Percentiles rank a stretch among this genome's conserved stretches.
Conservation (phyloP, 148 eudicot species). For the Camellia lanceoleosa region DNA sequence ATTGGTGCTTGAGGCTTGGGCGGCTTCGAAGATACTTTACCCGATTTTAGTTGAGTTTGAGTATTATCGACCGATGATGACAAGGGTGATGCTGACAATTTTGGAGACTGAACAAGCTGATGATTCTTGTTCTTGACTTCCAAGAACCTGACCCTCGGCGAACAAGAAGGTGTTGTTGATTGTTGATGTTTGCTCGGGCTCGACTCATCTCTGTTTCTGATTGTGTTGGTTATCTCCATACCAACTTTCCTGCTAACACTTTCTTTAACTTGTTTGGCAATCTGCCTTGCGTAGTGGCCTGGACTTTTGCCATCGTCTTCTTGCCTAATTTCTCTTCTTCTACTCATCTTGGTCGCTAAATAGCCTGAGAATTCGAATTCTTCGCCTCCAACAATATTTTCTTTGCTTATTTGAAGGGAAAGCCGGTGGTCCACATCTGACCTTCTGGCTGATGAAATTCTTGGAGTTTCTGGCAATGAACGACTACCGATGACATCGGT, state of each 20-base stretch:
- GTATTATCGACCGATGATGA: neutral
- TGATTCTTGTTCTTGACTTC: constrained; percentile 18
- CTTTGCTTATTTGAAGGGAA: constrained; percentile 62
- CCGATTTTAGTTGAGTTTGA: neutral
- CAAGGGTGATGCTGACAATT: constrained; percentile 7
- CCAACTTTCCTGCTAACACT: constrained; percentile 63
- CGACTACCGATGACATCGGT: constrained; percentile 17
- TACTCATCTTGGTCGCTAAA: neutral
- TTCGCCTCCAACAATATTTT: constrained; percentile 29
- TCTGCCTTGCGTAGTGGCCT: constrained; percentile 52
- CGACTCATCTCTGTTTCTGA: constrained; percentile 22
- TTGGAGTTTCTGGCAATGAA: constrained; percentile 44
- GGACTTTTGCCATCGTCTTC: constrained; percentile 47
- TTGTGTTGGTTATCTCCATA: constrained; percentile 59
- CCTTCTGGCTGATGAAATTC: constrained; percentile 35
- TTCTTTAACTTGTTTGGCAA: constrained; percentile 70
- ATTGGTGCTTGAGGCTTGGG: neutral
- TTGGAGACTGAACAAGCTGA: constrained; percentile 18
- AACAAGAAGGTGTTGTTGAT: neutral
- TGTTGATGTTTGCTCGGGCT: neutral
- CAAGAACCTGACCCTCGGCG: constrained; percentile 11
- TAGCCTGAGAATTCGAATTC: constrained; percentile 13
- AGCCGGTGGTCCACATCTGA: constrained; percentile 52
- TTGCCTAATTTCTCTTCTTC: constrained; percentile 22
- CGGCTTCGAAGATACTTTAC: neutral